Evolutionary conservation across 2,329 filamentous ascomycete genomes (phyloP), one percentile per base, ranked within the genome.

Genomic region (Septoria linicola): DNA sequence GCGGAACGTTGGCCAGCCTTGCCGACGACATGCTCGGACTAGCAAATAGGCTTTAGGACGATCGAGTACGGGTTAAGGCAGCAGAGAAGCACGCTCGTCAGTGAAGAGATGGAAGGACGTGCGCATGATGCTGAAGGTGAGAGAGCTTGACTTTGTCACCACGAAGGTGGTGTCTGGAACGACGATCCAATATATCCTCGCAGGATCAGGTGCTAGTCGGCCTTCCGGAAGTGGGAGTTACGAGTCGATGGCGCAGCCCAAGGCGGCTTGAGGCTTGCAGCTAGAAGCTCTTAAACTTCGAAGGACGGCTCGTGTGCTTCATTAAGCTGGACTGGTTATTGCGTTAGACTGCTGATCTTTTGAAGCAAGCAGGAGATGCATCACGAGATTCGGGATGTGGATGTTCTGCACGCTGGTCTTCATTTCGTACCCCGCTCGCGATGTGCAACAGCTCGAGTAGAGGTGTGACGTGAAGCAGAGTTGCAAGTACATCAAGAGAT

Each of bases 391-490:
- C 35, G 14, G 34, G 10, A 35, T 16, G 32, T 30, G 34, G 44
- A 20, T 40, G 44, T 20, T 16, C 2, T 19, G 4, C 8, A 16
- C 16, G 30, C 31, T 16, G 17, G 17, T 40, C 34, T 31, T 47
- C 44, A 32, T 31, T 14, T 40, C 44, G 35, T 27, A 23, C 10
- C 44, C 35, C 35, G 36, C 36, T 21, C 44, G 16, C 21, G 23
- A 31, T n/a, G n/a, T n/a, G n/a, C 10, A 21, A n/a, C 1, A 21
- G 17, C 34, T 13, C 11, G n/a, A 40, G 23, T 10, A 11, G 35
- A 30, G 27, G 35, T 25, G 36, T 41, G 17, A 21, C 17, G 36
- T 41, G 17, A 21, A 41, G 35, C 16, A 17, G 35, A 40, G 36
- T 27, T 5, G 5, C 23, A 27, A 27, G 23, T 27, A 27, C 5